Evolutionary conservation across 2,329 filamentous ascomycete genomes (phyloP).

Genomic region (Stachybotrys echinatus): DNA sequence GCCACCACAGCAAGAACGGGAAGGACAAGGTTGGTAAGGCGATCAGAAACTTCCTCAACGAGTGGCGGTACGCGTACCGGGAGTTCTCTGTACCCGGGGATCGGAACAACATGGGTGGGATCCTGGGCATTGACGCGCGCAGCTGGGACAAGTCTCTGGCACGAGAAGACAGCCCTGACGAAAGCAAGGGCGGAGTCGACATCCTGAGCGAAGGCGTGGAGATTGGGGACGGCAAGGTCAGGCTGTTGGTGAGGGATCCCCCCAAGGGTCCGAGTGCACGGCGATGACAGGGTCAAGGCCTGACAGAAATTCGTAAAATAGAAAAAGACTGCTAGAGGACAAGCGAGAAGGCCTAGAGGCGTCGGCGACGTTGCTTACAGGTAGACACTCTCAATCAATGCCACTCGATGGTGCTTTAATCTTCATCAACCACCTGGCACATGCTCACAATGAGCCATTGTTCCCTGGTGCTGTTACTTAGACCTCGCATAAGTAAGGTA

Average conservation of each 20-base stretch:
- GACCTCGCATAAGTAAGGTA: no score
- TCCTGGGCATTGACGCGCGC: slow-evolving; percentile 61
- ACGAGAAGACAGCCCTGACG: slow-evolving; percentile 38
- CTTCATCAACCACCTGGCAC: not conserved
- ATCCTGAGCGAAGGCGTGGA: slow-evolving; percentile 62
- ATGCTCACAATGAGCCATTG: no score
- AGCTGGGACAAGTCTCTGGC: slow-evolving; percentile 60
- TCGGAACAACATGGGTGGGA: slow-evolving; percentile 73
- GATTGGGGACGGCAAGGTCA: slow-evolving; percentile 62
- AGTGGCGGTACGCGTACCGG: slow-evolving; percentile 92
- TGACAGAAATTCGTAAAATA: slow-evolving; percentile 23
- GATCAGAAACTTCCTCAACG: slow-evolving; percentile 82
- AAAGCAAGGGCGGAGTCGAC: slow-evolving; percentile 43
- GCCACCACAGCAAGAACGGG: slow-evolving; percentile 96
- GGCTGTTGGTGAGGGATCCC: slow-evolving; percentile 57
- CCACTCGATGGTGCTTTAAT: no score
- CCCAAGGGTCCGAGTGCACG: slow-evolving; percentile 50
- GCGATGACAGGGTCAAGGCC: slow-evolving; percentile 27
- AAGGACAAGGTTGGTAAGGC: slow-evolving; percentile 98
- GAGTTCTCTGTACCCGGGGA: slow-evolving; percentile 98
- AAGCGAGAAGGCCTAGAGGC: not conserved
- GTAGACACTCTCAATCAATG: no score
- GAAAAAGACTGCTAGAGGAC: not conserved
- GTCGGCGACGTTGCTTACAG: no score
- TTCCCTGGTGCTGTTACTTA: no score